Percentiles rank a stretch among this genome's conserved stretches.
phyloP scores from a whole-genome alignment of 306 rosid genomes.

The Medicago ruthenica region DNA sequence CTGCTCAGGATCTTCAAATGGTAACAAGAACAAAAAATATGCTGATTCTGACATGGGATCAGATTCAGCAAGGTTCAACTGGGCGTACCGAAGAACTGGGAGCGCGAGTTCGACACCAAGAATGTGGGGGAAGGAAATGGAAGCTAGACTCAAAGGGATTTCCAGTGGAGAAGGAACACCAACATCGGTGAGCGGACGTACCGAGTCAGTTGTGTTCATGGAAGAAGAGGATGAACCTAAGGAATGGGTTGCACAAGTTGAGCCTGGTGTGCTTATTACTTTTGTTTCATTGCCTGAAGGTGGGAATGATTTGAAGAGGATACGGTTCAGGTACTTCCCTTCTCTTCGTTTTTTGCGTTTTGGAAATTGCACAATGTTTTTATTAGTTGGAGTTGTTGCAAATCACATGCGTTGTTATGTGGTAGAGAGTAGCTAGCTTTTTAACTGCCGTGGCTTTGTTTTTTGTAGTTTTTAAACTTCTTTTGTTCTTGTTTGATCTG shows the following conservation, averaged over 20 bases:
- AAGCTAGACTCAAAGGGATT: constrained; percentile 73
- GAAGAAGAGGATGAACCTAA: constrained; percentile 97
- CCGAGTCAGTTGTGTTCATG: constrained; percentile 80
- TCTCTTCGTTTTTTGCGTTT: constrained; percentile 29
- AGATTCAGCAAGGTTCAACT: constrained; percentile 79
- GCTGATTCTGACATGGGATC: constrained; percentile 83
- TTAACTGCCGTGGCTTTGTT: constrained; percentile 49
- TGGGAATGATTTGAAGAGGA: constrained; percentile 94
- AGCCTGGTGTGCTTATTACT: constrained; percentile 97
- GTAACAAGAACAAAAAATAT: constrained; percentile 55
- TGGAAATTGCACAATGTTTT: constrained; percentile 44
- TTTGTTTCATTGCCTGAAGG: constrained; percentile 92
- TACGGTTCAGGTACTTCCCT: constrained; percentile 85
- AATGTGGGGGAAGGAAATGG: constrained; percentile 90
- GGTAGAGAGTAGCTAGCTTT: constrained; percentile 40
- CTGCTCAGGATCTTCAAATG: constrained; percentile 74
- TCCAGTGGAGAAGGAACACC: constrained; percentile 97
- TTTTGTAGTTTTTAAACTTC: constrained; percentile 52
- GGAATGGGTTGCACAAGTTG: constrained; percentile 98
- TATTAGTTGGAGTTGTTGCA: constrained; percentile 45
- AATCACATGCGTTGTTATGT: constrained; percentile 56
- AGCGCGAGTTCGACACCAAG: constrained; percentile 89
- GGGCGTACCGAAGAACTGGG: constrained; percentile 76
- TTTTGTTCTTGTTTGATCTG: constrained; percentile 45
- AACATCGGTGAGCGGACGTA: constrained; percentile 83